Evolutionary conservation across 345 rosid species (phyloP).

Genomic region (Pelargonium nanum): DNA sequence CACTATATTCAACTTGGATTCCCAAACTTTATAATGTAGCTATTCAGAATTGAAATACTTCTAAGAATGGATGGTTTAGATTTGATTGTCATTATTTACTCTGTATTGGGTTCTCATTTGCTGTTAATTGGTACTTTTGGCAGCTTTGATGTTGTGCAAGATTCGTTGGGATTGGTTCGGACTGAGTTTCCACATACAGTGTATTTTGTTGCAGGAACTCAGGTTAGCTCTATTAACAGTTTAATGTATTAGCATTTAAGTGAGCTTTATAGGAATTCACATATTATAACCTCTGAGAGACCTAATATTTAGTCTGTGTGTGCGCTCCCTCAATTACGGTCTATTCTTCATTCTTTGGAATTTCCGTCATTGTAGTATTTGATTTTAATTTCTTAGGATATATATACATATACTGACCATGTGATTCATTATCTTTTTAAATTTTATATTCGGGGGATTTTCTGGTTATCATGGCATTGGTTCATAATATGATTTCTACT

Average conservation of each 20-base stretch:
- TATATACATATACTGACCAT: too few species aligned
- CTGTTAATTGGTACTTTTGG: slow-evolving; percentile 8
- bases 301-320: background rate
- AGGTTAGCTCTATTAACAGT: slow-evolving; percentile 31
- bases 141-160: slow-evolving; percentile 82
- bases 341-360: background rate
- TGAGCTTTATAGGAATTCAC: too few species aligned
- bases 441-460: too few species aligned
- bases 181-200: slow-evolving; percentile 78
- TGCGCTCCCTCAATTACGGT: too few species aligned
- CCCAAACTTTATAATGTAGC: too few species aligned
- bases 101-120: background rate
- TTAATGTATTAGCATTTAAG: too few species aligned
- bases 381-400: background rate
- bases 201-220: slow-evolving; percentile 87
- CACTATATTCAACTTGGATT: background rate
- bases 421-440: too few species aligned
- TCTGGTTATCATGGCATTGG: too few species aligned
- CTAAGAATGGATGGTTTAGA: background rate
- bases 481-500: too few species aligned
- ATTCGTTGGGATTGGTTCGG: slow-evolving; percentile 72
- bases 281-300: too few species aligned
- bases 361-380: background rate
- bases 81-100: background rate
- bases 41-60: background rate